Conservation (phyloP, 1,284 basidiomycete species). For the Cutaneotrichosporon mucoides region DNA sequence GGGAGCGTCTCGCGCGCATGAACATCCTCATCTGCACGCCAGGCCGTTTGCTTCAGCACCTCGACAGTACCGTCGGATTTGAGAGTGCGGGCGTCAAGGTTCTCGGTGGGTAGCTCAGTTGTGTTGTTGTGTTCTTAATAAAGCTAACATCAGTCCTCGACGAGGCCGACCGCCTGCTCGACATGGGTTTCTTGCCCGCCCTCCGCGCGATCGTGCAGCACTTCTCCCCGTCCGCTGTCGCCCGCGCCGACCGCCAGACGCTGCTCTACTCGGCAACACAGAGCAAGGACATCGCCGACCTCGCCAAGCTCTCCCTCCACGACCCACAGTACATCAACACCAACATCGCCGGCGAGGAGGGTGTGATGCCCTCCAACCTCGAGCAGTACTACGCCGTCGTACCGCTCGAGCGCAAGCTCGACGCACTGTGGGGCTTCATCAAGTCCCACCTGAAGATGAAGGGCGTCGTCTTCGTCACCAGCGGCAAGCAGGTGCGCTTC, state of each 20-base stretch:
- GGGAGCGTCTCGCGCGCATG: conserved; percentile 82
- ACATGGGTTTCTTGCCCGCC: conserved; percentile 90
- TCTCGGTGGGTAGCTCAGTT: conserved; percentile 59
- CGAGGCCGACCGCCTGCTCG: conserved; percentile 93
- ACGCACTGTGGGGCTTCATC: conserved; percentile 93
- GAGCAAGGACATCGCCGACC: conserved; percentile 81
- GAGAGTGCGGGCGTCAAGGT: conserved; percentile 85
- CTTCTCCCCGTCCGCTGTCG: conserved; percentile 56
- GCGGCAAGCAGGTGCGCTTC: conserved; percentile 87
- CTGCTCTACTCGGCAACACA: conserved; percentile 96
- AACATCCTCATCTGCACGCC: conserved; percentile 97
- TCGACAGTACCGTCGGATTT: conserved; percentile 97
- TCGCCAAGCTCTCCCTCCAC: conserved; percentile 83
- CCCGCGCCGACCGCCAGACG: conserved; percentile 70
- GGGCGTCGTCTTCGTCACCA: conserved; percentile 88
- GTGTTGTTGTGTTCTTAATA: too few relatives aligned
- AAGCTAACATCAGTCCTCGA: conserved; percentile 66
- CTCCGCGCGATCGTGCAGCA: conserved; percentile 86
- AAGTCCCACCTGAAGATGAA: conserved; percentile 91
- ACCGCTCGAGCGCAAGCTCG: conserved; percentile 80
- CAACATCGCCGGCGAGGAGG: conserved; percentile 52
- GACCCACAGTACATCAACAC: conserved; percentile 75
- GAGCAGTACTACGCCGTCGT: conserved; percentile 89
- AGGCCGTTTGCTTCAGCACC: conserved; percentile 89
- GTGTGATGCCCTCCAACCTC: conserved; percentile 63